Evolutionary conservation across 805 yeast species (phyloP).

Genomic region (Lipomyces spencermartinsiae): DNA sequence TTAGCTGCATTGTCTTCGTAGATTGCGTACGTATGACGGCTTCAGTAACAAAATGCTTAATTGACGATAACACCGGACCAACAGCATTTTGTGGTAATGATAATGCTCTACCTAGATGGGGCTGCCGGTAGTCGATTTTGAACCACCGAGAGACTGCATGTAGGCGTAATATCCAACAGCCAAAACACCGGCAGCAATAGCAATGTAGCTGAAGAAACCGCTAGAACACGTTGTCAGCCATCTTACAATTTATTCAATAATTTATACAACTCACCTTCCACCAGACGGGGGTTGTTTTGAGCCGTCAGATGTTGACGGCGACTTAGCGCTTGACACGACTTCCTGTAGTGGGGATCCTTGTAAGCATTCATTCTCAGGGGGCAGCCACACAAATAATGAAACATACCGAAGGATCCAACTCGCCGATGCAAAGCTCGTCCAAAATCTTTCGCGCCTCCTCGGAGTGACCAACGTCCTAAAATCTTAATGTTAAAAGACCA

Average conservation of each 20-base stretch:
- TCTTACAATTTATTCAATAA: neutral
- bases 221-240: neutral
- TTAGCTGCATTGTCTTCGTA: neutral
- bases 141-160: conserved; percentile 7
- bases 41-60: neutral
- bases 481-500: conserved; percentile 33
- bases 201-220: conserved; percentile 15
- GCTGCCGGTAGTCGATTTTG: neutral
- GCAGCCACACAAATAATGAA: neutral
- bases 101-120: neutral
- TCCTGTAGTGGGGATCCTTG: neutral
- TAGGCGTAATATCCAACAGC: conserved; percentile 20
- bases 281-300: neutral
- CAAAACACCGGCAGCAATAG: conserved; percentile 15
- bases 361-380: neutral
- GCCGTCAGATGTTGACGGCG: neutral
- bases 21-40: neutral
- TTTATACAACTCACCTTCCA: conserved; percentile 12
- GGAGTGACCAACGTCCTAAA: conserved; percentile 93
- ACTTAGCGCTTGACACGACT: conserved; percentile 8
- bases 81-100: neutral
- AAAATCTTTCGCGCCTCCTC: conserved; percentile 90
- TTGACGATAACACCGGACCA: neutral
- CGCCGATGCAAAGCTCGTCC: conserved; percentile 73
- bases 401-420: conserved; percentile 61